Evolutionary conservation across 306 rosid species (phyloP).

Genomic region (Pterocarpus santalinus): DNA sequence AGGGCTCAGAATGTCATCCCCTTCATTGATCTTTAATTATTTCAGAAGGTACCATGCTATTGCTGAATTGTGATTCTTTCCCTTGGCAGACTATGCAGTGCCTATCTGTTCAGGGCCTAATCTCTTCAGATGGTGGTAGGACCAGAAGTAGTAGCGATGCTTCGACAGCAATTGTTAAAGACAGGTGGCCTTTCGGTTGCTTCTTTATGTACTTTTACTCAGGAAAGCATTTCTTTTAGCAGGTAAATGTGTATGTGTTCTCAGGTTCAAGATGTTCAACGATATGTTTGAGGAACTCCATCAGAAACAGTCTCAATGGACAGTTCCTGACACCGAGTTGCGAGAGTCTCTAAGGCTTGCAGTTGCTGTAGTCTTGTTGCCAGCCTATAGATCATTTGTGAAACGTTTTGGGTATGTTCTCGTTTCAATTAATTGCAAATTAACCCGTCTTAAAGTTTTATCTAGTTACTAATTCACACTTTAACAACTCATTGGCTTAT

Average conservation of each 20-base stretch:
- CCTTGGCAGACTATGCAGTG: conserved; percentile 83
- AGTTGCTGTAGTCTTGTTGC: conserved; percentile 91
- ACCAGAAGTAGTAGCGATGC: conserved; percentile 85
- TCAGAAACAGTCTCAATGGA: conserved; percentile 98
- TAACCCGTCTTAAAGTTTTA: not conserved
- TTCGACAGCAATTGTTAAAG: conserved; percentile 94
- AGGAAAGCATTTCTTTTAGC: conserved; percentile 18
- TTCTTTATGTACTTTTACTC: not conserved
- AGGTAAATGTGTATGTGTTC: conserved; percentile 26
- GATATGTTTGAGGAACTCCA: conserved; percentile 92
- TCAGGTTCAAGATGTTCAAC: conserved; percentile 87
- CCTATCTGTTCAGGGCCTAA: conserved; percentile 81
- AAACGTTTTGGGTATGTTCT: conserved; percentile 84
- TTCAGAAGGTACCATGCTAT: conserved; percentile 1
- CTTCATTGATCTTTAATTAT: conserved; percentile 4
- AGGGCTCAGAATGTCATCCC: not conserved
- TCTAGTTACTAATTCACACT: not conserved
- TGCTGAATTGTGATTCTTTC: conserved; percentile 48
- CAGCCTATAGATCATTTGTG: conserved; percentile 90
- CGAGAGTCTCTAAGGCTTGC: conserved; percentile 96
- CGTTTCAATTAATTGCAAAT: conserved; percentile 13
- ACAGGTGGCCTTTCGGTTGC: conserved; percentile 59
- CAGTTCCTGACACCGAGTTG: conserved; percentile 91
- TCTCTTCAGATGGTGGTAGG: conserved; percentile 90
- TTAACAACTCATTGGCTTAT: not conserved